Base-by-base conservation (phyloP, 192 early-diverging fungal genomes). In the Coemansia sp. region DNA sequence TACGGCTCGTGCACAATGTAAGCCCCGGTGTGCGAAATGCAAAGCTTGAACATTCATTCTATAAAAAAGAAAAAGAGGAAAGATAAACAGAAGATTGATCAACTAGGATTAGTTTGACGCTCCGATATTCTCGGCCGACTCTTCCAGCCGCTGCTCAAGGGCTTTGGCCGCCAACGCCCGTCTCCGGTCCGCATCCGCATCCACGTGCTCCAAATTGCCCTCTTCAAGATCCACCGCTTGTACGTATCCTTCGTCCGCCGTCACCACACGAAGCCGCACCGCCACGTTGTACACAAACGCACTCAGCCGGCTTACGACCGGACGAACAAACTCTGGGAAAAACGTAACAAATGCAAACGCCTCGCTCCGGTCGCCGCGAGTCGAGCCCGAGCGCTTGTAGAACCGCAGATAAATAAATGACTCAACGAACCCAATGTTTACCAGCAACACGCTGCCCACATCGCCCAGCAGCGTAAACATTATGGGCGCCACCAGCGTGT, bases 301-400 rank as follows among this genome's bases (percentile, higher is more conserved):
- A 4, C 67, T 59, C 12, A 80, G 4, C 11, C 68, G 60, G n/a
- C 62, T 41, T 25, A 80, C 47, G 6, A 71, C 37, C 27, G 77
- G 77, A 54, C 70, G 72, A 3, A 60, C 65, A 59, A 80, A 41
- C 55, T 94, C 92, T 3, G 96, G 96, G 73, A 93, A 98, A 62
- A 98, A 96, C 17, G 91, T 92, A 1, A 82, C 85, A 60, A 98
- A 90, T 0, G 90, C 88, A 86, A 98, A 98, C 1, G 93, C 88
- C 45, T 95, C 94, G 69, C 90, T 91, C 22, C 91, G 86, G 66
- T 96, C 96, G 49, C 96, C 96, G 39, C 76, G 76, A 15, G 92
- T 82, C 12, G 90, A 86, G 64, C 92, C 91, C 53, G 94, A 85
- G 24, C 80, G 62, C 58, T 89, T 91, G 78, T 88, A 94, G 83